phyloP scores from a whole-genome alignment of 2,329 filamentous ascomycete species.

The Aureobasidium pullulans region DNA sequence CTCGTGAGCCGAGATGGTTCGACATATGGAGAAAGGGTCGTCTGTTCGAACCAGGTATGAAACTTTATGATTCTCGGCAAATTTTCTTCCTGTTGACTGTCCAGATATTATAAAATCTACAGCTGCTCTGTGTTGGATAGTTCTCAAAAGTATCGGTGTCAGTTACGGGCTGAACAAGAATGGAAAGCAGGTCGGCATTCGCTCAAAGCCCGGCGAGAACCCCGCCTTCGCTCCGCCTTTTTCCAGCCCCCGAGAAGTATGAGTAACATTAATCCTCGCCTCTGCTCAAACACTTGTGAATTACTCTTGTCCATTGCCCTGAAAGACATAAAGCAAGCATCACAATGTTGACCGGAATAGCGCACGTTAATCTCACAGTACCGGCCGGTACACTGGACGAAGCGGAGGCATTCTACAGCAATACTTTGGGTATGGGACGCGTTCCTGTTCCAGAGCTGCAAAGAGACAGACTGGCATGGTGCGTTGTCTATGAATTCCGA shows the following conservation, averaged over 20 bases:
- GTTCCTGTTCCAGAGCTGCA: constrained; percentile 48
- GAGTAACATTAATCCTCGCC: too few species aligned
- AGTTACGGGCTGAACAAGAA: too few species aligned
- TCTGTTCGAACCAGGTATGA: neutral
- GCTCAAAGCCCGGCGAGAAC: neutral
- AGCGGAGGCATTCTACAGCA: constrained; percentile 49
- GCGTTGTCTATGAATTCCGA: neutral
- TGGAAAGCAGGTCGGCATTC: too few species aligned
- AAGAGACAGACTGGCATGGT: constrained; percentile 49
- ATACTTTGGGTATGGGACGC: constrained; percentile 48
- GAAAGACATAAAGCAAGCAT: neutral
- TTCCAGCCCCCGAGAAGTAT: neutral
- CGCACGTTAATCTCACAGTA: constrained; percentile 54
- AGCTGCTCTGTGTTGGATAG: too few species aligned
- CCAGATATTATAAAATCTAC: too few species aligned
- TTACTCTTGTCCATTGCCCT: too few species aligned
- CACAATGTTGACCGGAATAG: constrained; percentile 47
- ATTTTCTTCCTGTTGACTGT: too few species aligned
- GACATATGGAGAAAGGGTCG: neutral
- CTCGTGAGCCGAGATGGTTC: neutral
- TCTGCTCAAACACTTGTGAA: too few species aligned
- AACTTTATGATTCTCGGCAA: neutral
- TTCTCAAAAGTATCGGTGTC: too few species aligned
- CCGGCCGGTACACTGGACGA: constrained; percentile 44
- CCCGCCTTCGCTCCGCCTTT: neutral